Base-by-base conservation (phyloP, 202 grass and related monocot species). In the Thinopyrum obtusiflorum region DNA sequence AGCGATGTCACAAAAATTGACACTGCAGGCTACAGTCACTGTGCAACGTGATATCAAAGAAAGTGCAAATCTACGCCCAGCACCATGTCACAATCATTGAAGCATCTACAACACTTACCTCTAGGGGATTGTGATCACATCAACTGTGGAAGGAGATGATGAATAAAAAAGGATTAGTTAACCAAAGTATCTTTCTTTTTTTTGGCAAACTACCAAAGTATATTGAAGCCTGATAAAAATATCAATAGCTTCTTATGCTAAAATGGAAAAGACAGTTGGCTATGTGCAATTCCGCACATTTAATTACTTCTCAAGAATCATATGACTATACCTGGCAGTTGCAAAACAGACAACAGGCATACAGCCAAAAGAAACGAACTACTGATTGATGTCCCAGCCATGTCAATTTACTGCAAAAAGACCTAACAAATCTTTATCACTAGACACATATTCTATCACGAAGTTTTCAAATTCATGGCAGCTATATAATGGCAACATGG, bases 271-370 rank as follows among this genome's bases (percentile, higher is more conserved):
- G 1, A 27, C 42, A 7, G 26, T 67, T 59, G 27, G 55, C 10
- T 18, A 75, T 67, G 24, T 44, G 44, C 68, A 74, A 59, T 11
- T 68, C 17, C 29, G 26, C 32, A 66, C 13, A 60, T 20, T 42
- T 18, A 76, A 15, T 61, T 24, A 65, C 9, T 42, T 85, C 37
- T 79, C 53, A 85, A 70, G 33, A 79, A 79, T 23, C 76, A 86
- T 79, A 79, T 24, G 25, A 25, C 0, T 15, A 29, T 1, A 9
- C n/a, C 44, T 74, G 21, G 21, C 31, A 23, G 67, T 72, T 25
- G 64, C 51, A 25, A 77, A 78, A 20, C 25, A 74, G 11, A 65
- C 1, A 21, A 18, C 25, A 39, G 79, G 32, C 60, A 76, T 17
- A 36, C 7, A 78, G 5, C 12, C 61, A 81, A 85, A 81, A 61